Base-by-base conservation (phyloP, 139 green algal genomes). In the Chlamydomonas sp. region DNA sequence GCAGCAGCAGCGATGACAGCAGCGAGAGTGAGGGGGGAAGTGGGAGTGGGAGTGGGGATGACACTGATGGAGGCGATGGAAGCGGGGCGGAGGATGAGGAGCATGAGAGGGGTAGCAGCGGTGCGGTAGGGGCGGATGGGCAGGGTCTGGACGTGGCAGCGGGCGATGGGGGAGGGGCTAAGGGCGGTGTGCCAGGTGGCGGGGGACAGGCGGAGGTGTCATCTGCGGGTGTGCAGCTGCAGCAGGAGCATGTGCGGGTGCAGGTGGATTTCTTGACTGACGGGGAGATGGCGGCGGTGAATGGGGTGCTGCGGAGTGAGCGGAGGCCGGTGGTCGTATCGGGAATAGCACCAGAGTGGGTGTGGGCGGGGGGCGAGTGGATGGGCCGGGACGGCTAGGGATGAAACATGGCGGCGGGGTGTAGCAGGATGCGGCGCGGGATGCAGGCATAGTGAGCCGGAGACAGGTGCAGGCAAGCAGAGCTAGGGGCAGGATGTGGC, bases 241-340 rank as follows among this genome's bases (percentile, higher is more conserved):
- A 72, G 66, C 66, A 15, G 15, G 14, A 72, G 6, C 1, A 18
- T 49, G 82, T 79, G 20, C 71, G 16, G 82, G 6, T 87, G 59
- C 82, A 79, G 61, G 60, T 31, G 16, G 61, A 80, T 31, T 72
- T 88, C 62, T 1, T 80, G 1, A 81, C n/a, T 1, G 74, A 1
- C 5, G 16, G n/a, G 0, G 72, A 88, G 72, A 73, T n/a, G 61
- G 71, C 82, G 18, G 69, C 17, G 18, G 61, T 79, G 20, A 79
- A 79, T 49, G 18, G 60, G 71, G 72, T 74, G 60, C 12, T 85
- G 80, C 58, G 80, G 66, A 58, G 57, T 57, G 80, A 78, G 80
- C 12, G 67, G 80, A 12, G 67, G 18, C 20, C 3, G 61, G 82
- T 66, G 71, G 60, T 57, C 20, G 81, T 85, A 67, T 6, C 80